Evolutionary conservation across 768 basidiomycete species (phyloP).

Genomic region (Boletus tomentosulus): DNA sequence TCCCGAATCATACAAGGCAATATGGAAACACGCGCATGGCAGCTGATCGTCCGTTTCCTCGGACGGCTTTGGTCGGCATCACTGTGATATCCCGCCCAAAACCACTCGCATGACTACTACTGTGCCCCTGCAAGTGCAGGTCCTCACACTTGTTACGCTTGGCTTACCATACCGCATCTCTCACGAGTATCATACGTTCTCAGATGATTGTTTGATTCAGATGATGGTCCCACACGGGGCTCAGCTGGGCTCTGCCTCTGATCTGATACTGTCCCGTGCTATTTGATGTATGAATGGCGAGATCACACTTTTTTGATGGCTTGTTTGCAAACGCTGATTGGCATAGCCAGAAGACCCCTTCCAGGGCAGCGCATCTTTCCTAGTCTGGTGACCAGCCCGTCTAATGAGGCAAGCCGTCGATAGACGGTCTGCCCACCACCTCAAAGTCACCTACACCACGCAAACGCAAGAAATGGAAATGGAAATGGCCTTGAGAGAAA

Average conservation of each 20-base stretch:
- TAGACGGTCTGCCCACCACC: conserved; percentile 18
- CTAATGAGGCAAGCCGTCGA: too few relatives aligned
- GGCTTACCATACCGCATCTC: background rate
- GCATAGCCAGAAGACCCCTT: conserved; percentile 44
- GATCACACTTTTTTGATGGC: too few relatives aligned
- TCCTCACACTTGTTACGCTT: background rate
- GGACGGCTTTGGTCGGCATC: too few relatives aligned
- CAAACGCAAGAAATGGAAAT: conserved; percentile 36
- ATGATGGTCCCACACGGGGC: background rate
- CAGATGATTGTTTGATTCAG: background rate
- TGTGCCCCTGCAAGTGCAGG: too few relatives aligned
- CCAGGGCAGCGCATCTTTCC: conserved; percentile 41
- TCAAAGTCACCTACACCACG: conserved; percentile 14
- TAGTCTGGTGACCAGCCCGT: too few relatives aligned
- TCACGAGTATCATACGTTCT: background rate
- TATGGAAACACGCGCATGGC: background rate
- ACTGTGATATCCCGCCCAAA: too few relatives aligned
- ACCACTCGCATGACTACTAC: too few relatives aligned
- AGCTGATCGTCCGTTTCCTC: too few relatives aligned
- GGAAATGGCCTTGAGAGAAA: conserved; percentile 83
- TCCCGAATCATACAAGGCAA: background rate
- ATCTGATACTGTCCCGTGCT: background rate
- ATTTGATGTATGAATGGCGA: background rate
- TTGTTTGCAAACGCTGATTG: too few relatives aligned
- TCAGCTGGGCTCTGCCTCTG: background rate